Conservation (phyloP, 1,139 yeast species). For the Pichia sp. region DNA sequence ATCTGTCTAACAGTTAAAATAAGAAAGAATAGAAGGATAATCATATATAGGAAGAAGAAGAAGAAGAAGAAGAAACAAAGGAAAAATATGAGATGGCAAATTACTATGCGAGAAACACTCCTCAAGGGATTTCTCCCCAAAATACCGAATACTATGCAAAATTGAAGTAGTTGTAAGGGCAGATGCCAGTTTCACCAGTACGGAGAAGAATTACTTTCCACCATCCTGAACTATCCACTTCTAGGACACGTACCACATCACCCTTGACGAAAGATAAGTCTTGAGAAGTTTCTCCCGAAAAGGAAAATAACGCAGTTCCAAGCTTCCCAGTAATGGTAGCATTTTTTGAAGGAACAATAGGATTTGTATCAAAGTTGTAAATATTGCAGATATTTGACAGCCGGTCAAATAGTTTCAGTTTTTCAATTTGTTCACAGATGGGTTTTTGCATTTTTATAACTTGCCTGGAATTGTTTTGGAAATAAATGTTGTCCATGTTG, state of each 20-base stretch:
- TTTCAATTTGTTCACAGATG: slow-evolving; percentile 21
- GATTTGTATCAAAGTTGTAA: background rate
- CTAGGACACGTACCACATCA: slow-evolving; percentile 33
- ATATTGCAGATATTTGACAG: background rate
- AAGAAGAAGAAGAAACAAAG: background rate
- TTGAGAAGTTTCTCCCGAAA: slow-evolving; percentile 30
- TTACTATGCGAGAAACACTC: too few relatives aligned
- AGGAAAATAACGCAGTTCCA: slow-evolving; percentile 35
- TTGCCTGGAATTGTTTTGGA: slow-evolving; percentile 12
- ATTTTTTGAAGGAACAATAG: background rate
- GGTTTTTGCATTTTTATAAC: slow-evolving; percentile 14
- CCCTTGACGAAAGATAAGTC: slow-evolving; percentile 37
- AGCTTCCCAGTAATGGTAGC: slow-evolving; percentile 1
- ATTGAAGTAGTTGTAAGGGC: slow-evolving; percentile 41
- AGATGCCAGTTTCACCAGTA: slow-evolving; percentile 33
- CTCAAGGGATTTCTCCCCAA: too few relatives aligned
- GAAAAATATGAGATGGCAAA: background rate
- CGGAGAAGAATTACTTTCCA: slow-evolving; percentile 37
- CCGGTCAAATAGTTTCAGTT: slow-evolving; percentile 3
- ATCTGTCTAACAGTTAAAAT: too few relatives aligned
- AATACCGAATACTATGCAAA: slow-evolving; percentile 3
- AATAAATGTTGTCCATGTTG: slow-evolving; percentile 10
- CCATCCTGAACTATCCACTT: slow-evolving; percentile 34
- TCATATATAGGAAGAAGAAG: background rate
- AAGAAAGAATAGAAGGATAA: too few relatives aligned